Conservation (phyloP, 495 filamentous ascomycete genomes). For the Tuber aestivum region DNA sequence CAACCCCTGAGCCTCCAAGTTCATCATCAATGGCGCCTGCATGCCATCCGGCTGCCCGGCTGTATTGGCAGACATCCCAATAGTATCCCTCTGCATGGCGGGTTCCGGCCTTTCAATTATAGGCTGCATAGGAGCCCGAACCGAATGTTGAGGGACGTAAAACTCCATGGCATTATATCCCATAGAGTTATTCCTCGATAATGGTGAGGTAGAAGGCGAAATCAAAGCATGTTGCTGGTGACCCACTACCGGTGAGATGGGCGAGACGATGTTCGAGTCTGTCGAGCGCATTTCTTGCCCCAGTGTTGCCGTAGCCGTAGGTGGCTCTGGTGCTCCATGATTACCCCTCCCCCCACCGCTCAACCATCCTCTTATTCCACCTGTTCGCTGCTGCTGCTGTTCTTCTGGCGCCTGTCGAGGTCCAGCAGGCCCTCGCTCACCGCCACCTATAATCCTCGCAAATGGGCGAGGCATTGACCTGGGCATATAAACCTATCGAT, state of each 20-base stretch:
- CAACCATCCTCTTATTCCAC: constrained; percentile 31
- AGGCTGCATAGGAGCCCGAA: constrained; percentile 9
- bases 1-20: constrained; percentile 7
- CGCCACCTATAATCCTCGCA: constrained; percentile 17
- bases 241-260: constrained; percentile 4
- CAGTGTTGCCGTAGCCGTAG: constrained; percentile 5
- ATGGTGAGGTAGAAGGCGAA: not conserved
- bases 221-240: not conserved
- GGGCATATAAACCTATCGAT: not conserved
- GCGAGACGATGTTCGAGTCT: constrained; percentile 23
- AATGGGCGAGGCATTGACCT: constrained; percentile 23
- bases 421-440: constrained; percentile 12
- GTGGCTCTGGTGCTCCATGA: constrained; percentile 18
- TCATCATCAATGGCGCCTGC: not conserved
- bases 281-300: constrained; percentile 32
- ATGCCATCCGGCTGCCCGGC: not conserved
- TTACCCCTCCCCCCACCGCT: constrained; percentile 20
- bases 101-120: constrained; percentile 19
- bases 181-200: not conserved
- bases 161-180: not conserved
- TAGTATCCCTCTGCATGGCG: constrained; percentile 5
- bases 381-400: not conserved
- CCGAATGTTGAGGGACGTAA: not conserved
- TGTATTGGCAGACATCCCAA: not conserved
- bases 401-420: not conserved